Evolutionary conservation across 2,329 filamentous ascomycete genomes (phyloP).

Genomic region (Boeremia exigua): DNA sequence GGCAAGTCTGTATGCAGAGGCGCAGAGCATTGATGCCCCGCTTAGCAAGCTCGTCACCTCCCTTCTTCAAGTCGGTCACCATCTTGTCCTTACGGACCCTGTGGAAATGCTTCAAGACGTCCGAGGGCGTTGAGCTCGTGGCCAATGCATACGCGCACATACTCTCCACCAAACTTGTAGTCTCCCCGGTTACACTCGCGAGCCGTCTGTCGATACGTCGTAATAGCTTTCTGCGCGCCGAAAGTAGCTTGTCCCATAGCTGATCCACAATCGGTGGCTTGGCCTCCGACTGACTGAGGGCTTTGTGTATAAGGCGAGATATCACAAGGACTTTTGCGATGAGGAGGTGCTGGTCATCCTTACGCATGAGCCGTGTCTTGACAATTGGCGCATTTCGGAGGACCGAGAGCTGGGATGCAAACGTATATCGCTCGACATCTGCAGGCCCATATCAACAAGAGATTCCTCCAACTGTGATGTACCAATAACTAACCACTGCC

Average conservation of each 20-base stretch:
- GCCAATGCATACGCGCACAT: constrained; percentile 83
- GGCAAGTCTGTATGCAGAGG: constrained; percentile 77
- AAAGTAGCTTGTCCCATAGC: constrained; percentile 68
- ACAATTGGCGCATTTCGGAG: constrained; percentile 62
- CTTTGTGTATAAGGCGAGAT: constrained; percentile 75
- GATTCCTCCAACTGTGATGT: constrained; percentile 18
- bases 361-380: constrained; percentile 60
- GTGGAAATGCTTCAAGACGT: constrained; percentile 80
- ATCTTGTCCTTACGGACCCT: constrained; percentile 74
- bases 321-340: constrained; percentile 73
- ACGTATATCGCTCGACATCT: constrained; percentile 54
- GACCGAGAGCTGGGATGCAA: constrained; percentile 64
- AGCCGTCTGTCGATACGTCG: constrained; percentile 65
- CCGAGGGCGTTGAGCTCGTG: constrained; percentile 78
- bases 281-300: constrained; percentile 62
- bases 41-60: constrained; percentile 53
- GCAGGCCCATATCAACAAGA: constrained; percentile 19
- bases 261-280: constrained; percentile 64
- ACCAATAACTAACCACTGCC: constrained; percentile 46
- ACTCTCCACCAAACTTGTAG: constrained; percentile 67
- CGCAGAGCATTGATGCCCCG: constrained; percentile 69
- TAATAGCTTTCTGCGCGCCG: constrained; percentile 68
- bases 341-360: constrained; percentile 58
- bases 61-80: constrained; percentile 63
- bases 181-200: constrained; percentile 46